Percentiles rank a stretch among this genome's conserved stretches.
These are phyloP conservation scores for Myxozyma udenii DNA, from an alignment of 805 yeast genomes.

Conservation along the genomic window DNA sequence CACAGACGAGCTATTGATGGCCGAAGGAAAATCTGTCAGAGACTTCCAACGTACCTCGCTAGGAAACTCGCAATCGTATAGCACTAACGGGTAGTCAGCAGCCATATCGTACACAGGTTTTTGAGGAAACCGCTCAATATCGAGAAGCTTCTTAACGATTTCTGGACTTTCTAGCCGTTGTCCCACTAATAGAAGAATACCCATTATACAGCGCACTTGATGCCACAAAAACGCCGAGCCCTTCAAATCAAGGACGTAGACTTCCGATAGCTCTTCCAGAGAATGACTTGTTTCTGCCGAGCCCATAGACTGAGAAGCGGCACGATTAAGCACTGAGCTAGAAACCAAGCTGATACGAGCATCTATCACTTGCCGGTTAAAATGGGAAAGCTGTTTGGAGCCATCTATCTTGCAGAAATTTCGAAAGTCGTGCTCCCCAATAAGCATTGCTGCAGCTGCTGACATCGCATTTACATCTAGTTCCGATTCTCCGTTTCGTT, in stretches of 20 bases:
- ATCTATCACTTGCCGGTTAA: constrained; percentile 56
- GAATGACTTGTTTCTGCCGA: not conserved
- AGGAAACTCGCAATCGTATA: constrained; percentile 79
- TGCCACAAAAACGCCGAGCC: constrained; percentile 97
- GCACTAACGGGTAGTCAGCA: constrained; percentile 77
- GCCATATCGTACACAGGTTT: constrained; percentile 88
- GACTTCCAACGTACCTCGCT: constrained; percentile 40
- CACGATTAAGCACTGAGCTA: constrained; percentile 12
- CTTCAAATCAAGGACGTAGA: constrained; percentile 67
- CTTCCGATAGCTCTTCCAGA: constrained; percentile 45
- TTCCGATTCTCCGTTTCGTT: constrained; percentile 9
- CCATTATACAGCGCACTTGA: constrained; percentile 95
- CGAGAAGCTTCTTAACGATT: constrained; percentile 56
- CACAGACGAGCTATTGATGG: constrained; percentile 15
- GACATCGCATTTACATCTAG: constrained; percentile 67
- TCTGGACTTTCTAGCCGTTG: constrained; percentile 65
- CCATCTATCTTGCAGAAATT: constrained; percentile 95
- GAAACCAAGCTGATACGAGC: constrained; percentile 46
- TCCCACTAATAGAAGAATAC: constrained; percentile 74
- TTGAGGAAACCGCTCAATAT: constrained; percentile 54
- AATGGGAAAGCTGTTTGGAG: constrained; percentile 84
- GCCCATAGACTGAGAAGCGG: not conserved
- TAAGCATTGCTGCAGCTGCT: constrained; percentile 57
- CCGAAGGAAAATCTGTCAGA: constrained; percentile 51
- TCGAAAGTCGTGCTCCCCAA: constrained; percentile 85